Base-by-base conservation (phyloP, 202 grass and related monocot genomes). In the Digitaria exilis region DNA sequence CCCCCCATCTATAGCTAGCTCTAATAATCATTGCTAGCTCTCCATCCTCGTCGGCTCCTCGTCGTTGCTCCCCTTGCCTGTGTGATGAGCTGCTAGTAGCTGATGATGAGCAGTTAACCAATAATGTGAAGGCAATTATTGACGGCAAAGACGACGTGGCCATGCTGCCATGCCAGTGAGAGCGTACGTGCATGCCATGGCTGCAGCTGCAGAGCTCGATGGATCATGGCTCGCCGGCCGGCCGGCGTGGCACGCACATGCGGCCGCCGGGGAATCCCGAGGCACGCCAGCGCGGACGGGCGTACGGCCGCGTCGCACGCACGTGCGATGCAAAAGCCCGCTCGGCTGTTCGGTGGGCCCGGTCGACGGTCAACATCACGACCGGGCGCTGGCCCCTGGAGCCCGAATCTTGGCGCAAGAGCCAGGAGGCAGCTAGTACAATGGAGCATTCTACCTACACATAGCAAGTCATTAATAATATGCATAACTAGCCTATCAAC, bases 11-110 rank as follows among this genome's bases (percentile, higher is more conserved):
- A n/a, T n/a, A n/a, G 13, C 11, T 28, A 59, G 11, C 10, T 58
- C 71, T 76, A 76, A 87, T 82, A 78, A 87, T 87, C 75, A 69
- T 5, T 43, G 5, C 28, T 39, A n/a, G n/a, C n/a, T n/a, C n/a
- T n/a, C n/a, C n/a, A n/a, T n/a, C n/a, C n/a, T n/a, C n/a, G n/a
- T n/a, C n/a, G n/a, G n/a, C 37, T 9, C 37, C 37, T 39, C 37
- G 4, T 29, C 59, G 28, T 32, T 28, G 21, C 52, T 56, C 21
- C 56, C 24, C 35, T 37, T 60, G 57, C 51, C 19, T n/a, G 19
- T 2, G 48, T 5, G 7, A 39, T n/a, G n/a, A n/a, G 6, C 39
- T 17, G 16, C 16, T 50, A 50, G 48, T 50, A 50, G 48, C 48
- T 50, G 51, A 0, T n/a, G 50, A 10, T 55, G 51, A 22, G n/a